These are phyloP conservation scores for Suzukiozyma palmioleophila DNA, from an alignment of 1,139 yeast species.

Conservation along the genomic window DNA sequence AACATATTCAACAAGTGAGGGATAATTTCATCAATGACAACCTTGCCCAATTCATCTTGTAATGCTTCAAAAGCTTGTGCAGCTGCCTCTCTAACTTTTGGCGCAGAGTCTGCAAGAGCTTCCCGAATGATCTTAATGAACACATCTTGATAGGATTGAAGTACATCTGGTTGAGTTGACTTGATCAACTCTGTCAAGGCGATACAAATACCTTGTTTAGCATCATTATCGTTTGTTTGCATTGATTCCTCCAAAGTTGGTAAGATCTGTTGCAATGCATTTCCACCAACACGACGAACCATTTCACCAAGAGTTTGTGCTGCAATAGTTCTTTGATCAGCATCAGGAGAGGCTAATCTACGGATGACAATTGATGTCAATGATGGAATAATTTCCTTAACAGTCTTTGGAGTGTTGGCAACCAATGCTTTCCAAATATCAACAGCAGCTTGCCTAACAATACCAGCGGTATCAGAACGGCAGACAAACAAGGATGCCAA, in stretches of 20 bases:
- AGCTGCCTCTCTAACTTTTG: conserved; percentile 82
- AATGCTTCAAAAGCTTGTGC: conserved; percentile 87
- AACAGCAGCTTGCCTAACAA: conserved; percentile 86
- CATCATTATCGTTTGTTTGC: conserved; percentile 61
- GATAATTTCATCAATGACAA: conserved; percentile 81
- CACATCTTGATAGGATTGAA: conserved; percentile 60
- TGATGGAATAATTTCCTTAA: conserved; percentile 85
- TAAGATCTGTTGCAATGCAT: conserved; percentile 76
- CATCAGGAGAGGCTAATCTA: conserved; percentile 77
- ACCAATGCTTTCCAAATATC: conserved; percentile 98
- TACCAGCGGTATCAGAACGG: conserved; percentile 85
- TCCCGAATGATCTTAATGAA: conserved; percentile 74
- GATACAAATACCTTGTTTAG: conserved; percentile 94
- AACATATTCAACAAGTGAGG: conserved; percentile 77
- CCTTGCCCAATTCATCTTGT: conserved; percentile 77
- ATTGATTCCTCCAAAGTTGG: conserved; percentile 79
- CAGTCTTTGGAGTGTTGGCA: conserved; percentile 93
- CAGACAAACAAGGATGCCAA: conserved; percentile 83
- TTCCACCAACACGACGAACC: conserved; percentile 92
- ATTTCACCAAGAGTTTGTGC: conserved; percentile 93
- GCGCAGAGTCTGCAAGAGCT: conserved; percentile 72
- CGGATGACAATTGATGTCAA: conserved; percentile 77
- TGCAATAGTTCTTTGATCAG: conserved; percentile 77
- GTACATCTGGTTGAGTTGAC: conserved; percentile 62
- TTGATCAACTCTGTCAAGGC: conserved; percentile 83